Conservation (phyloP, 2,329 filamentous ascomycete species). For the Fusarium proliferatum region DNA sequence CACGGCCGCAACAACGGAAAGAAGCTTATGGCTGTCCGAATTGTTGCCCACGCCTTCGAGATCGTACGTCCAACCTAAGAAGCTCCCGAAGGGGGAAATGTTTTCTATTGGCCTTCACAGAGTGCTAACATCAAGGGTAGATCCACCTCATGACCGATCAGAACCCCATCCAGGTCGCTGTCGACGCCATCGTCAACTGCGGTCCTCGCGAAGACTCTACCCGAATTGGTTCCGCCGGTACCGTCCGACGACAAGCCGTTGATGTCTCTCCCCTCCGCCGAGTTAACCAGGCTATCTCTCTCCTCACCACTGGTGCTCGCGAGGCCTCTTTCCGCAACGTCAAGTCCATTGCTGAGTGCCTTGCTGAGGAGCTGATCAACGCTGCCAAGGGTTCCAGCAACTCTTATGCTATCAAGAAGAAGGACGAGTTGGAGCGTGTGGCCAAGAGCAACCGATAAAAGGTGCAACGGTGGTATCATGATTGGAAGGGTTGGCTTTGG, state of each 20-base stretch:
- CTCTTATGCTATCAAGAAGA: constrained; percentile 99
- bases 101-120: constrained; percentile 3
- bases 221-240: constrained; percentile 99
- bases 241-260: constrained; percentile 99
- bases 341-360: constrained; percentile 99
- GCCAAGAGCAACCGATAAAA: constrained; percentile 99
- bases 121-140: constrained; percentile 61
- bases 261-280: constrained; percentile 99
- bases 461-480: constrained; percentile 49
- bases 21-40: constrained; percentile 99
- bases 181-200: constrained; percentile 99
- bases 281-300: constrained; percentile 99
- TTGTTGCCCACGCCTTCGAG: constrained; percentile 98
- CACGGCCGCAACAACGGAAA: constrained; percentile 99
- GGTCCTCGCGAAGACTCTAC: constrained; percentile 99
- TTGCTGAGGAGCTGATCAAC: constrained; percentile 99
- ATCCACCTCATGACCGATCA: constrained; percentile 99
- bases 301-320: constrained; percentile 98
- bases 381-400: constrained; percentile 99
- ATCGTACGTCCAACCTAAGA: constrained; percentile 76
- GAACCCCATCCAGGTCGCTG: constrained; percentile 99
- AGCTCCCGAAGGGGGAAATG: constrained; percentile 2
- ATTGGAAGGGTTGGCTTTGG: constrained; percentile 55
- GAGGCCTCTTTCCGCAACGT: constrained; percentile 99
- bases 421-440: constrained; percentile 99